Evolutionary conservation across 75 land plant genomes (phyloP), one percentile per base, ranked within the genome.

Genomic region (Sequoiadendron giganteum): DNA sequence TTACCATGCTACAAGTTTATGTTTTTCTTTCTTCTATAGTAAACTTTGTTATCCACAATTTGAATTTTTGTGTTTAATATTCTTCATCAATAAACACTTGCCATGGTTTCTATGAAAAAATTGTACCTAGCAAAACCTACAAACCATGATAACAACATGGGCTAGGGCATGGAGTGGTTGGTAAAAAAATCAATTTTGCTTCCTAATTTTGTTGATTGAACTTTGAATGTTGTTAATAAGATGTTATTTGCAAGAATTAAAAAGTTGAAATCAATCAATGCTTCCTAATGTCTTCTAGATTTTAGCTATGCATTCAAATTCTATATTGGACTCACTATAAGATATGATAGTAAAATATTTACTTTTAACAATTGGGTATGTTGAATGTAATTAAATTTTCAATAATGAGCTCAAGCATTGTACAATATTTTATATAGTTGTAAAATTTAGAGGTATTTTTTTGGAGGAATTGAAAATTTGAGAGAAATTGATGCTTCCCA

Each of bases 121-220:
- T 95, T 77, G 77, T 89, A 75, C 94, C 95, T 39, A 96, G 93
- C 88, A 89, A 92, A 68, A 90, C 94, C 40, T 92, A 93, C 84
- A 96, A 95, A 87, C 98, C n/a, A n/a, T n/a, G n/a, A n/a, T 96
- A 28, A 90, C 85, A 85, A 88, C 95, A 88, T 96, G 96, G 96
- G 95, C 98, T 9, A 95, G 95, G 78, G 94, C 93, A 86, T 96
- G 98, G 98, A 96, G 90, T 88, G 95, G 98, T 80, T 95, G 95
- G 98, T 96, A 87, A 4, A 30, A 19, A 78, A 16, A 15, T n/a
- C n/a, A 78, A 38, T 15, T 2, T 19, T 18, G 36, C 43, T 16
- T 79, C 43, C 5, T 10, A 6, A 40, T 21, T 1, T 79, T 79
- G 21, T 78, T 38, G 6, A 19, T 19, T 16, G 82, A 79, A 18